Percentiles rank a stretch among this genome's conserved stretches.
These are phyloP conservation scores for Panaeolus cyanescens DNA, from an alignment of 768 basidiomycete species.

Conservation along the genomic window DNA sequence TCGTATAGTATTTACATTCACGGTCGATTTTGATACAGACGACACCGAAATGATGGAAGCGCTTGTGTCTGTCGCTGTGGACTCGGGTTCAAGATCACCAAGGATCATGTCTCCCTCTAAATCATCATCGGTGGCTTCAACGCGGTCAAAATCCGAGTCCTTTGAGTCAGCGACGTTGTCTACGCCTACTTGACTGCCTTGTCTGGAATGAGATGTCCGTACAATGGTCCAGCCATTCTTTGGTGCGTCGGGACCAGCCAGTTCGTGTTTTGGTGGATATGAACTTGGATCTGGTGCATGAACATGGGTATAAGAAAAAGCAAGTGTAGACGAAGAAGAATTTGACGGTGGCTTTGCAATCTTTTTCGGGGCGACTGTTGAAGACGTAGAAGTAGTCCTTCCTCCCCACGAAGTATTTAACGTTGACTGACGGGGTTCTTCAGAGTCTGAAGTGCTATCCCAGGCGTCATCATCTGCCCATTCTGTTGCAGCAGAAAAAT, in stretches of 20 bases:
- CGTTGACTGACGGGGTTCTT: conserved; percentile 61
- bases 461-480: conserved; percentile 89
- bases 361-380: conserved; percentile 51
- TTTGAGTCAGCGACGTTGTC: conserved; percentile 15
- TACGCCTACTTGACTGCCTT: conserved; percentile 17
- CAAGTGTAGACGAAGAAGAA: conserved; percentile 67
- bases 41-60: conserved; percentile 24
- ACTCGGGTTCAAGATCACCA: conserved; percentile 71
- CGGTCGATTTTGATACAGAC: conserved; percentile 40
- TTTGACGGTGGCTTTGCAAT: conserved; percentile 47
- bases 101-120: conserved; percentile 78
- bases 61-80: conserved; percentile 23
- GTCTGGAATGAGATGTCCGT: conserved; percentile 34
- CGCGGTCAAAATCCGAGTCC: conserved; percentile 20
- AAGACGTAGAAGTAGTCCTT: conserved; percentile 26
- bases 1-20: conserved; percentile 53
- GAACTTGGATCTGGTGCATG: conserved; percentile 74
- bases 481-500: conserved; percentile 45
- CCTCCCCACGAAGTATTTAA: conserved; percentile 47
- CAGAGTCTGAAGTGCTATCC: conserved; percentile 83
- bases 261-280: conserved; percentile 61
- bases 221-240: conserved; percentile 84
- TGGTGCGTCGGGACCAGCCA: conserved; percentile 31
- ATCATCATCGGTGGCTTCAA: conserved; percentile 54
- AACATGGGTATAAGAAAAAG: conserved; percentile 83